Percentiles rank a stretch among this genome's conserved stretches.
Conservation (phyloP, 805 yeast species). For the Metschnikowia dekortorum region DNA sequence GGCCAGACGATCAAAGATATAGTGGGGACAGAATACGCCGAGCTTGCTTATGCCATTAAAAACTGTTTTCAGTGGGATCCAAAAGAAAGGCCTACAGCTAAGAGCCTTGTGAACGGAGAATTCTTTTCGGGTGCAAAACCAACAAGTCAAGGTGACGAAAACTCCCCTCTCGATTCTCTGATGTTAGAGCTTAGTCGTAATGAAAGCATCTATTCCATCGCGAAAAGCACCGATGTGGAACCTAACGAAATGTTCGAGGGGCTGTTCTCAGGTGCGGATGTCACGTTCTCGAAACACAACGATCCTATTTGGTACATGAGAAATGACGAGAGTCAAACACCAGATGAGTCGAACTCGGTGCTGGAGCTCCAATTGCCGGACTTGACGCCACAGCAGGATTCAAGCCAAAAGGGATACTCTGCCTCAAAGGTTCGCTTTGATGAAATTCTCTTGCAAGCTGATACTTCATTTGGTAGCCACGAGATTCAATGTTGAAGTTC, state of each 20-base stretch:
- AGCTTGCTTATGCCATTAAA: constrained; percentile 39
- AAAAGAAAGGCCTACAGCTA: constrained; percentile 50
- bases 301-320: constrained; percentile 3
- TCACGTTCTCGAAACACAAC: background rate
- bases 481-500: constrained; percentile 11
- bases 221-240: background rate
- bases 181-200: background rate
- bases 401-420: background rate
- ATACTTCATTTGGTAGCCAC: constrained; percentile 13
- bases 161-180: background rate
- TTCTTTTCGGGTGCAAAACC: constrained; percentile 49
- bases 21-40: constrained; percentile 20
- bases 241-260: background rate
- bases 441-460: constrained; percentile 9
- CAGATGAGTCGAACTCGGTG: background rate
- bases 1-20: constrained; percentile 37
- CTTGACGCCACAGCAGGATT: background rate
- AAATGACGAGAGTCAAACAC: constrained; percentile 1
- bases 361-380: constrained; percentile 3
- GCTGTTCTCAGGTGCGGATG: background rate
- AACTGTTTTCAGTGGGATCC: constrained; percentile 79
- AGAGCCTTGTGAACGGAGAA: constrained; percentile 43
- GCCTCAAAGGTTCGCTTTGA: background rate
- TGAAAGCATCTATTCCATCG: background rate
- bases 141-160: background rate